These are phyloP conservation scores for Mortierella hygrophila DNA, from an alignment of 192 early-diverging fungal species.

Conservation along the genomic window DNA sequence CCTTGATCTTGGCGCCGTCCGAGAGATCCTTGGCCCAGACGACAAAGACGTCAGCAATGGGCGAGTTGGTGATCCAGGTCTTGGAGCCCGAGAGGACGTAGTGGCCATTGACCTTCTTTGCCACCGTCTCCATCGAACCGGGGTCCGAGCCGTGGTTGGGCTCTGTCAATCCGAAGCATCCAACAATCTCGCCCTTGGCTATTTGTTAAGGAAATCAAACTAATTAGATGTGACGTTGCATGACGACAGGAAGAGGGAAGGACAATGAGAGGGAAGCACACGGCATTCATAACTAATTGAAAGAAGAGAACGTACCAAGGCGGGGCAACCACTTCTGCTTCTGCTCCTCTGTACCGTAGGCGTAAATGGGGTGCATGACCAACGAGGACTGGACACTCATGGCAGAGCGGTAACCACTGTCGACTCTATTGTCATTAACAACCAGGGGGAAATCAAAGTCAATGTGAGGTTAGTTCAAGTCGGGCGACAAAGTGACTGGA, in stretches of 20 bases:
- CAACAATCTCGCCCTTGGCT: conserved; percentile 91
- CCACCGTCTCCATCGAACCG: conserved; percentile 91
- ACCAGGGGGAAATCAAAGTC: neutral
- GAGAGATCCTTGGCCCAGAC: conserved; percentile 94
- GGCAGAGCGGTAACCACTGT: conserved; percentile 96
- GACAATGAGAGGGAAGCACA: neutral
- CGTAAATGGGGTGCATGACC: conserved; percentile 98
- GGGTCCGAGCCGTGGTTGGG: conserved; percentile 98
- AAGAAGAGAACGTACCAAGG: conserved; percentile 68
- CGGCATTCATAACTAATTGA: neutral
- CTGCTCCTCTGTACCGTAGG: conserved; percentile 91
- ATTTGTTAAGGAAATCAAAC: conserved; percentile 10
- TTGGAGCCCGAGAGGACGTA: conserved; percentile 93
- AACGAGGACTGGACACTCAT: conserved; percentile 99
- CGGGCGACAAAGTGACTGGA: neutral
- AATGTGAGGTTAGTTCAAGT: no score
- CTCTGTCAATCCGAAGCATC: conserved; percentile 96
- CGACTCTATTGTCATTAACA: conserved; percentile 68
- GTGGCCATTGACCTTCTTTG: conserved; percentile 76
- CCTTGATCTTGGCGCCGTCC: conserved; percentile 85
- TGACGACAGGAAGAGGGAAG: neutral
- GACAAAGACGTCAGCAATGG: conserved; percentile 96
- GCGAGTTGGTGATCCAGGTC: conserved; percentile 99
- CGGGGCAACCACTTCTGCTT: conserved; percentile 92
- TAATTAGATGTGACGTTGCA: neutral